A percentile compares a stretch with the other conserved stretches of the same genome.
phyloP scores from a whole-genome alignment of 306 rosid species.

The Corylus avellana region DNA sequence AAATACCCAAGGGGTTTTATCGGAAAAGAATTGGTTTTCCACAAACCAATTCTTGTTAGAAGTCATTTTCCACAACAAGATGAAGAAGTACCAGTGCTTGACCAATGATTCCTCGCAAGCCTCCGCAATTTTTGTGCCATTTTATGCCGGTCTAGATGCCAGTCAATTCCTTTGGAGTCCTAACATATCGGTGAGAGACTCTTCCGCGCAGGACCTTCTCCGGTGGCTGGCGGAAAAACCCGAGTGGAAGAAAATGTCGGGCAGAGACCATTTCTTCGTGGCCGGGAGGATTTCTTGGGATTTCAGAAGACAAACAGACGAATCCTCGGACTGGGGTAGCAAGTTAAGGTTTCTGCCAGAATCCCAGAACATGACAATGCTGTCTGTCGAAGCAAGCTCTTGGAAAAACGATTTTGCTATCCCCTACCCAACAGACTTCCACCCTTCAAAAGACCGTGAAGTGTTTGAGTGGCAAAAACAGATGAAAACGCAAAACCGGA shows the following conservation, averaged over 20 bases:
- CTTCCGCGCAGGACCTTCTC: slow-evolving; percentile 57
- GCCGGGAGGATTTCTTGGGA: slow-evolving; percentile 94
- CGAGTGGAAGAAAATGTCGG: slow-evolving; percentile 78
- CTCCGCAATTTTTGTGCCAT: slow-evolving; percentile 77
- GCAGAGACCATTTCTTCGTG: slow-evolving; percentile 83
- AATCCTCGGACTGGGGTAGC: slow-evolving; percentile 73
- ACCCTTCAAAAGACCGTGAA: slow-evolving; percentile 47
- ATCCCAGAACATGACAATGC: slow-evolving; percentile 79
- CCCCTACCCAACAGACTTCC: slow-evolving; percentile 83
- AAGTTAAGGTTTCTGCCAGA: slow-evolving; percentile 73
- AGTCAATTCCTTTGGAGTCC: slow-evolving; percentile 70
- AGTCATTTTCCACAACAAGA: slow-evolving; percentile 74
- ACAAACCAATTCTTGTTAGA: slow-evolving; percentile 86
- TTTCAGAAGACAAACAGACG: slow-evolving; percentile 68
- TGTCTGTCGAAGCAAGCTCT: slow-evolving; percentile 80
- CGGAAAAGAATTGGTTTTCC: slow-evolving; percentile 55
- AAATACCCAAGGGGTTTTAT: slow-evolving; percentile 39
- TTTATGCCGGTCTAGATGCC: slow-evolving; percentile 84
- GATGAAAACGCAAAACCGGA: slow-evolving; percentile 44
- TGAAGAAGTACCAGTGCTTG: slow-evolving; percentile 64
- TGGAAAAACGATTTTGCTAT: slow-evolving; percentile 88
- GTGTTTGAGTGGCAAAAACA: slow-evolving; percentile 54
- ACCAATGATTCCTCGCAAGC: slow-evolving; percentile 65
- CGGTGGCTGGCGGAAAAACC: slow-evolving; percentile 42
- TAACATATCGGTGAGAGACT: slow-evolving; percentile 56